Conservation (phyloP, 768 basidiomycete genomes). For the Dentipellis fragilis region DNA sequence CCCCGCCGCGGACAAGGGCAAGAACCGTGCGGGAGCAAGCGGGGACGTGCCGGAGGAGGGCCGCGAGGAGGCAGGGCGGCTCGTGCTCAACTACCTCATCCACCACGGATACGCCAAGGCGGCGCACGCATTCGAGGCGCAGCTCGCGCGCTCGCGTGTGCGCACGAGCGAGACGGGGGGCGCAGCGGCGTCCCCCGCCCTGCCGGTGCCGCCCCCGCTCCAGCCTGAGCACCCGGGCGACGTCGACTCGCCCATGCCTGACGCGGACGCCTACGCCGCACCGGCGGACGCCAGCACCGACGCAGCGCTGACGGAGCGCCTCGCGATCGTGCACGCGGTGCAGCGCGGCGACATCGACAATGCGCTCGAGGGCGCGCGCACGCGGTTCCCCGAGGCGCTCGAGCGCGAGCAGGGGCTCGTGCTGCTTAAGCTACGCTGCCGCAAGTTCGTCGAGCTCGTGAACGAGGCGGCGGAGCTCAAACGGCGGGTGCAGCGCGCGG, state of each 20-base stretch:
- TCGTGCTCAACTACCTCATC: constrained; percentile 71
- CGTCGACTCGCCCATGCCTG: constrained; percentile 6
- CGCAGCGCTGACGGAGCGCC: constrained; percentile 44
- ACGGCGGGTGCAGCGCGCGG: constrained; percentile 9
- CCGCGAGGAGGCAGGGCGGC: constrained; percentile 39
- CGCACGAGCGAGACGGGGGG: not conserved
- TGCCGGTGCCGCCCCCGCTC: constrained; percentile 9
- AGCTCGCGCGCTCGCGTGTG: constrained; percentile 15
- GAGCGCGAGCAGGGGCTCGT: constrained; percentile 60
- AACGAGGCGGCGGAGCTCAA: constrained; percentile 11
- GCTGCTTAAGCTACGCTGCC: constrained; percentile 73
- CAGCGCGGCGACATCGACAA: constrained; percentile 61
- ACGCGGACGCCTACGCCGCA: constrained; percentile 28
- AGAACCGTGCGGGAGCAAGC: constrained; percentile 31
- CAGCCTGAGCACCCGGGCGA: constrained; percentile 10
- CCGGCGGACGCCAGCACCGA: not conserved
- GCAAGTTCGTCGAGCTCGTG: constrained; percentile 73
- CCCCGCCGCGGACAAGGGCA: constrained; percentile 31
- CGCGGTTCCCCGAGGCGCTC: constrained; percentile 54
- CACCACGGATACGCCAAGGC: constrained; percentile 80
- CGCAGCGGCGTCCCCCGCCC: constrained; percentile 9
- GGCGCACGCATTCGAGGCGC: constrained; percentile 55
- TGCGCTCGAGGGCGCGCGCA: constrained; percentile 46
- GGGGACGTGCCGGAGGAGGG: constrained; percentile 22
- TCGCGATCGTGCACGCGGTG: constrained; percentile 62